These are phyloP conservation scores for Solanum ossicruentum DNA, from an alignment of 257 asterid species.

Conservation along the genomic window DNA sequence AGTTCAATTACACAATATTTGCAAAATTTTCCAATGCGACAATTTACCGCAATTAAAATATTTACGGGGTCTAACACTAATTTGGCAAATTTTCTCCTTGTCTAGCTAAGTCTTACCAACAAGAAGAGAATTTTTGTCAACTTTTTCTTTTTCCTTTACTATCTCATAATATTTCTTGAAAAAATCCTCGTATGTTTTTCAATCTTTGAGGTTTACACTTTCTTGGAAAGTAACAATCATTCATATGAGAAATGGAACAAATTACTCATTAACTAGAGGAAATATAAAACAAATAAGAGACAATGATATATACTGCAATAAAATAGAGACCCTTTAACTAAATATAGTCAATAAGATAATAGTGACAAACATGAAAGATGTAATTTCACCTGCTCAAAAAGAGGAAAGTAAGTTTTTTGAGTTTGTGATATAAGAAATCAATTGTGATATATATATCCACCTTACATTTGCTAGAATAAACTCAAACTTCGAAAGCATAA, in stretches of 20 bases:
- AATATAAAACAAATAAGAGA: not conserved
- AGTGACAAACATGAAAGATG: not conserved
- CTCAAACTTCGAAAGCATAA: not conserved
- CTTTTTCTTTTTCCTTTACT: conserved; percentile 26
- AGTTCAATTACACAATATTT: no score
- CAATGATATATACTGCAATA: not conserved
- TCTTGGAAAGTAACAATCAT: conserved; percentile 30
- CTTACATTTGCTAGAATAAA: not conserved
- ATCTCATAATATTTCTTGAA: conserved; percentile 56
- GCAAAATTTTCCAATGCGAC: no score
- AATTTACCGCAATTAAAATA: no score
- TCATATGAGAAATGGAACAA: not conserved
- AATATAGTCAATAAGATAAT: not conserved
- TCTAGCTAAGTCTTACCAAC: conserved; percentile 25
- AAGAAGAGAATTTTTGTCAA: conserved; percentile 19
- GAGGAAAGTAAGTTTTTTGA: not conserved
- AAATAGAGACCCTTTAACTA: not conserved
- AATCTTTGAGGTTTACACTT: conserved; percentile 44
- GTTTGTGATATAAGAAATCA: not conserved
- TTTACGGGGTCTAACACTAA: no score
- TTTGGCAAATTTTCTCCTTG: conserved; percentile 1
- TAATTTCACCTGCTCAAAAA: not conserved
- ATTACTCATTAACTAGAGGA: not conserved
- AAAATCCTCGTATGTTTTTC: conserved; percentile 49
- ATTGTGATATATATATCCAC: not conserved